Evolutionary conservation across 441 rosid species (phyloP), one percentile per base, ranked within the genome.

Genomic region (Metrosideros polymorpha): DNA sequence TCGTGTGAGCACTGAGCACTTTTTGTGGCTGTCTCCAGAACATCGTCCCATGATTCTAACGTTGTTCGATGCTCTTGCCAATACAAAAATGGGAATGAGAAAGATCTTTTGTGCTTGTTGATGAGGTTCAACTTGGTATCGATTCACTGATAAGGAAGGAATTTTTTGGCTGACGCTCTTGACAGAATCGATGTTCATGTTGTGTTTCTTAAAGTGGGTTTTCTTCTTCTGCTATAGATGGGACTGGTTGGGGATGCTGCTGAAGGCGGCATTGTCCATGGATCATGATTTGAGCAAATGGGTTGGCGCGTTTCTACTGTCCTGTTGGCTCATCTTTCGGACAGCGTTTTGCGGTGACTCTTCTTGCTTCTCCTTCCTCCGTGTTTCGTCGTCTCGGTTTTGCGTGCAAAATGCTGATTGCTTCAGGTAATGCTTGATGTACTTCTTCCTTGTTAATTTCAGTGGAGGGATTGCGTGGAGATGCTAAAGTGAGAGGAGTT

Each of bases 401-500:
- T 86, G 47, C 27, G n/a, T 63, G 54, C 52, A 51, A 83, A 59
- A 82, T 59, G 82, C 66, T 71, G 32, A 43, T 84, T 76, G 42
- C 51, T 4, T 32, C 32, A 9, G 83, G 52, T 56, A 66, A n/a
- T 61, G n/a, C 51, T 52, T 84, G 71, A 53, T 32, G 13, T 83
- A 76, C 47, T 45, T 88, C 75, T 57, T 57, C 54, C 85, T 76
- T 77, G 57, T n/a, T 86, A 79, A 54, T 87, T 59, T 8, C 82
- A 95, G 96, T 95, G 90, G 94, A 92, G 86, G 98, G 96, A 84
- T 63, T 94, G 82, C 89, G 53, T 82, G 93, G 89, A 45, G 90
- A 90, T 89, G 88, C 95, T 82, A 94, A 93, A 92, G 98, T 95
- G 84, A 90, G 93, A 89, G 98, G 92, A 85, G 98, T 95, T 85